Evolutionary conservation across 345 rosid species (phyloP), one percentile per base, ranked within the genome.

Genomic region (Carallia pectinifolia): DNA sequence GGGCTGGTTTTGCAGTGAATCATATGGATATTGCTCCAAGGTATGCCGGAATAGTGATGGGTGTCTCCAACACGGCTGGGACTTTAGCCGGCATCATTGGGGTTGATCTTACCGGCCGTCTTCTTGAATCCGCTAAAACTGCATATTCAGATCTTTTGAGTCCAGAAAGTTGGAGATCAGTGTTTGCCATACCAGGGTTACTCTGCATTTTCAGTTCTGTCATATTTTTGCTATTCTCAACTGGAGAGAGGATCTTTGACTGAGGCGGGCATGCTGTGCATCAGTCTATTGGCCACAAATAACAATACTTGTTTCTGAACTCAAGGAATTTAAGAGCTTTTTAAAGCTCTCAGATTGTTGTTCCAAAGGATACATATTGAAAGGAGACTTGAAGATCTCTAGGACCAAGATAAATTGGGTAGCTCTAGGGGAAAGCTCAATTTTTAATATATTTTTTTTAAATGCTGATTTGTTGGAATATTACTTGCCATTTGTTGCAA

Each of bases 1-100:
- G 97, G 76, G 95, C 99, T n/a, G 99, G 99, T 31, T 92, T 95
- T 72, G 99, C 99, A 0, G 97, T 95, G 71, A 95, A 95, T 81
- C 99, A 92, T 79, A 92, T 95, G 98, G 99, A 95, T 76, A 95
- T 95, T 68, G 96, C 99, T 55, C 99, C 99, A 1, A 83, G 89
- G 77, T 92, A 95, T 62, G 99, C 99, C 0, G 97, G 99, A 59
- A 92, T 92, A 31, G 92, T 92, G 61, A 95, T 95, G 99, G 97
- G 97, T 27, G 96, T 95, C 76, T 95, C 99, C 2, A 95, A 95
- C 72, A 95, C 99, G 7, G 99, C 98, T 16, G 98, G 99, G 39
- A 95, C 99, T 37, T 79, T 95, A 62, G 99, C 98, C 27, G 99
- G 98, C 61, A 87, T 95, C 61, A 72, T 92, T 53, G 99, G 99